These are phyloP conservation scores for Articulospora tetracladia DNA, from an alignment of 495 filamentous ascomycete species.

Conservation along the genomic window DNA sequence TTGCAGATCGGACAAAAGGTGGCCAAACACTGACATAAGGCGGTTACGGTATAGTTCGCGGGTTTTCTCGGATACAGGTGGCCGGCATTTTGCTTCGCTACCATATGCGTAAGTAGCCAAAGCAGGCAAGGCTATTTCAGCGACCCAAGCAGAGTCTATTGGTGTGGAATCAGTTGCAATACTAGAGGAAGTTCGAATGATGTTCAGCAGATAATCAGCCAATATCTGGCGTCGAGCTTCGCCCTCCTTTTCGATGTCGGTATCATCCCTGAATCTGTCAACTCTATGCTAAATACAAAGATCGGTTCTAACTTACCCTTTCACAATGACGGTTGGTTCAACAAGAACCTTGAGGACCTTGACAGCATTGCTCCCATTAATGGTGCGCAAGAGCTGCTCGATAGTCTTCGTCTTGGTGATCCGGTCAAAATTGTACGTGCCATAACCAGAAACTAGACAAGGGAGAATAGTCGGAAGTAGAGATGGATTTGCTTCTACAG, in stretches of 20 bases:
- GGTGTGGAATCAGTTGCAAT: slow-evolving; percentile 18
- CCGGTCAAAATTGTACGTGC: slow-evolving; percentile 77
- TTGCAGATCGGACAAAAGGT: slow-evolving; percentile 60
- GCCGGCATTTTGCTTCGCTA: slow-evolving; percentile 39
- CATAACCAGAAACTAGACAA: slow-evolving; percentile 62
- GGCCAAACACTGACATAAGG: slow-evolving; percentile 58
- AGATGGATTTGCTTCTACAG: slow-evolving; percentile 60
- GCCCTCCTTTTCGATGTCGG: slow-evolving; percentile 26
- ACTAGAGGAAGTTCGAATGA: slow-evolving; percentile 27
- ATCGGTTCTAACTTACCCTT: slow-evolving; percentile 24
- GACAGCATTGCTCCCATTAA: slow-evolving; percentile 48
- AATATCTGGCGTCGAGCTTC: slow-evolving; percentile 45
- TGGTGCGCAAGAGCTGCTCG: slow-evolving; percentile 64
- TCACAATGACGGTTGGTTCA: slow-evolving; percentile 28
- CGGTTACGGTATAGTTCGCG: slow-evolving; percentile 65
- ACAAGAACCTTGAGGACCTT: slow-evolving; percentile 40
- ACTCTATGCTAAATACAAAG: neutral
- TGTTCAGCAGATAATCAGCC: slow-evolving; percentile 49
- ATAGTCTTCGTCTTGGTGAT: slow-evolving; percentile 86
- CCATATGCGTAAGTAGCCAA: slow-evolving; percentile 47
- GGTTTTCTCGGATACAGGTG: slow-evolving; percentile 50
- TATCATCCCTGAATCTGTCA: slow-evolving; percentile 6
- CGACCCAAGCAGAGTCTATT: slow-evolving; percentile 29
- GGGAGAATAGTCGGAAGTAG: slow-evolving; percentile 56
- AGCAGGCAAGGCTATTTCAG: slow-evolving; percentile 35